These are phyloP conservation scores for Aspergillaceae sp. DNA, from an alignment of 2,329 filamentous ascomycete species.

Conservation along the genomic window DNA sequence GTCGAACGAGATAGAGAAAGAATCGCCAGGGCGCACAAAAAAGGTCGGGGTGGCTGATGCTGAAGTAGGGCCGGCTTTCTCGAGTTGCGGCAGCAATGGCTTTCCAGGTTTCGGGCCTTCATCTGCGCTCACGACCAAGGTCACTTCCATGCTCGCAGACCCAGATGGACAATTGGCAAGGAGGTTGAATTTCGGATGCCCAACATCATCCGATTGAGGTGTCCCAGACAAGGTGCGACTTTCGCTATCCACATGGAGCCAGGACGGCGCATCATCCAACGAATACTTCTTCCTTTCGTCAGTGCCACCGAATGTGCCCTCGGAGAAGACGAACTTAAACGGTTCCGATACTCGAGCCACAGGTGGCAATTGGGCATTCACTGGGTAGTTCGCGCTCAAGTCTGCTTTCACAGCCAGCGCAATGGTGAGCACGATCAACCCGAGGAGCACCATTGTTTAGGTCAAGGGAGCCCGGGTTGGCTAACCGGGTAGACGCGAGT, in stretches of 20 bases:
- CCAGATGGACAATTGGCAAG: slow-evolving; percentile 60
- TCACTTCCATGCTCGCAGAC: slow-evolving; percentile 55
- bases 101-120: slow-evolving; percentile 27
- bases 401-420: slow-evolving; percentile 24
- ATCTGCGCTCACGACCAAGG: slow-evolving; percentile 58
- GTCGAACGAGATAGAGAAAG: slow-evolving; percentile 64
- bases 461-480: background rate
- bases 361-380: slow-evolving; percentile 77
- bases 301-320: slow-evolving; percentile 61
- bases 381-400: slow-evolving; percentile 52
- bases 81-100: slow-evolving; percentile 29
- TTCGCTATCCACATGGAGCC: slow-evolving; percentile 62
- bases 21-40: slow-evolving; percentile 29
- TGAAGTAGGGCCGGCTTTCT: slow-evolving; percentile 27
- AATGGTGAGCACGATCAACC: slow-evolving; percentile 19
- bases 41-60: slow-evolving; percentile 33
- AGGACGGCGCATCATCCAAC: slow-evolving; percentile 57
- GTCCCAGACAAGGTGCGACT: slow-evolving; percentile 62
- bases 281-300: slow-evolving; percentile 54
- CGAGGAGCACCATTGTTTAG: slow-evolving; percentile 19
- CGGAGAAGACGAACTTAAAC: slow-evolving; percentile 34
- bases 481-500: slow-evolving; percentile 1
- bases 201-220: slow-evolving; percentile 50
- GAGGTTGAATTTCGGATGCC: slow-evolving; percentile 56
- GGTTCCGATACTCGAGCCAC: slow-evolving; percentile 60